A percentile compares a stretch with the other conserved stretches of the same genome.
phyloP scores from a whole-genome alignment of 2,329 filamentous ascomycete species.

The Tolypocladium album region DNA sequence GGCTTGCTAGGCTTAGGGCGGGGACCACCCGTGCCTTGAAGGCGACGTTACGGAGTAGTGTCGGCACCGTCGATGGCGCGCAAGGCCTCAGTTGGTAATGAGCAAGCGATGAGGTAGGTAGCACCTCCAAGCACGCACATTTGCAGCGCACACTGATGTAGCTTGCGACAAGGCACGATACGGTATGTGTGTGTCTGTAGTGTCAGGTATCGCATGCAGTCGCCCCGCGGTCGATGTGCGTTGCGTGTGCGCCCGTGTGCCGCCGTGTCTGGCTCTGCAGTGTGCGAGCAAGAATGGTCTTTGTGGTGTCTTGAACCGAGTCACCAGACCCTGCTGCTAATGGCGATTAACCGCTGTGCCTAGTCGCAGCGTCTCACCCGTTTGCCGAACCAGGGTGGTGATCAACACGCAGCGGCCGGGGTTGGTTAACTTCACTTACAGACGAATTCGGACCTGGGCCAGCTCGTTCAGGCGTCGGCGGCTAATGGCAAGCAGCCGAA shows the following conservation, averaged over 20 bases:
- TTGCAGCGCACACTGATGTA: neutral
- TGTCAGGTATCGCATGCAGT: neutral
- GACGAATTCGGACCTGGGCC: neutral
- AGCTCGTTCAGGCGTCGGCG: neutral
- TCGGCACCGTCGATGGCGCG: slow-evolving; percentile 3
- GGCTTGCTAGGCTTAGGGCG: slow-evolving; percentile 13
- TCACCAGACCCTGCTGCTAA: slow-evolving; percentile 12
- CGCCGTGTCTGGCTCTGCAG: neutral
- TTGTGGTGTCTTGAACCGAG: slow-evolving; percentile 5
- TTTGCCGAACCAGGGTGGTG: slow-evolving; percentile 17
- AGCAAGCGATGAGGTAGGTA: neutral
- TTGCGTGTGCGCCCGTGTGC: neutral
- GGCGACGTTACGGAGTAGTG: neutral
- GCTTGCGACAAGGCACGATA: neutral
- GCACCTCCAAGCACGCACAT: neutral
- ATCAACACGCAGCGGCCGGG: slow-evolving; percentile 15
- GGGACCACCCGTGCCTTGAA: slow-evolving; percentile 4
- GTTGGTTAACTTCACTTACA: slow-evolving; percentile 6
- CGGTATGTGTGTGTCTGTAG: neutral
- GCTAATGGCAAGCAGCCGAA: neutral
- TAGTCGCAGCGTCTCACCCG: slow-evolving; percentile 19
- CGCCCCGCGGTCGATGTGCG: neutral
- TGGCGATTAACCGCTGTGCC: slow-evolving; percentile 16
- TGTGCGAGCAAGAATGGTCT: slow-evolving; percentile 3
- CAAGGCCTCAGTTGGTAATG: neutral